phyloP scores from a whole-genome alignment of 176 grass and related monocot genomes.

The Miscanthus lutarioriparius region DNA sequence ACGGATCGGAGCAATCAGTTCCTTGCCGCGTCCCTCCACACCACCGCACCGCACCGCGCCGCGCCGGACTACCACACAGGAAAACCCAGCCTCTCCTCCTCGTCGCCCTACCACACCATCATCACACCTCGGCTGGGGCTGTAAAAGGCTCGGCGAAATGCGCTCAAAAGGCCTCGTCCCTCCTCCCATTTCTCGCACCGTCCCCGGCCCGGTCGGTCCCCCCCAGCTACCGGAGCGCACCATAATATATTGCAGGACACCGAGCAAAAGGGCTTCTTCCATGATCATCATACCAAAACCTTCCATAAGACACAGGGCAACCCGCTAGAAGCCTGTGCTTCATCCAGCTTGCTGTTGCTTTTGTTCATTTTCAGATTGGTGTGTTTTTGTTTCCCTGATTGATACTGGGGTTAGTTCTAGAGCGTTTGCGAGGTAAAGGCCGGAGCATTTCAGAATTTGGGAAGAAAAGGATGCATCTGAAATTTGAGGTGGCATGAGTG shows the following conservation, averaged over 20 bases:
- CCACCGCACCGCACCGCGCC: constrained; percentile 13
- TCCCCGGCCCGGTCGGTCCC: not conserved
- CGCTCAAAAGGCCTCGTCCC: constrained; percentile 39
- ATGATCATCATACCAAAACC: constrained; percentile 17
- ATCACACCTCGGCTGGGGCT: constrained; percentile 35
- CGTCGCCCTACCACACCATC: constrained; percentile 34
- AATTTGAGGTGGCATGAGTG: not conserved
- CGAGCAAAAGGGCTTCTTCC: constrained; percentile 10
- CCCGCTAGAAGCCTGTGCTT: not conserved
- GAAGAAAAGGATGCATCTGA: not conserved
- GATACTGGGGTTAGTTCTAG: constrained; percentile 13
- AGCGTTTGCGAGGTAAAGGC: not conserved
- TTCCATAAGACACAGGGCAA: not conserved
- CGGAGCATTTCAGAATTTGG: not conserved
- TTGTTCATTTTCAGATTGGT: constrained; percentile 1
- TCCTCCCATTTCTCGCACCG: constrained; percentile 34
- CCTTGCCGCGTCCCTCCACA: constrained; percentile 33
- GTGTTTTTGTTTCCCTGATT: not conserved
- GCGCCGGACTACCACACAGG: not conserved
- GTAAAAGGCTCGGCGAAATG: constrained; percentile 47
- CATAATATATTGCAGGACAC: constrained; percentile 34
- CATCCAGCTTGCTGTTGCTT: not conserved
- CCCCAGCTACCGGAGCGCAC: not conserved
- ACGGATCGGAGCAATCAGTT: constrained; percentile 4
- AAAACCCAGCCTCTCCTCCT: constrained; percentile 8